Conservation (phyloP, 352 stramenopile genomes). For the Globisporangium sylvaticum region DNA sequence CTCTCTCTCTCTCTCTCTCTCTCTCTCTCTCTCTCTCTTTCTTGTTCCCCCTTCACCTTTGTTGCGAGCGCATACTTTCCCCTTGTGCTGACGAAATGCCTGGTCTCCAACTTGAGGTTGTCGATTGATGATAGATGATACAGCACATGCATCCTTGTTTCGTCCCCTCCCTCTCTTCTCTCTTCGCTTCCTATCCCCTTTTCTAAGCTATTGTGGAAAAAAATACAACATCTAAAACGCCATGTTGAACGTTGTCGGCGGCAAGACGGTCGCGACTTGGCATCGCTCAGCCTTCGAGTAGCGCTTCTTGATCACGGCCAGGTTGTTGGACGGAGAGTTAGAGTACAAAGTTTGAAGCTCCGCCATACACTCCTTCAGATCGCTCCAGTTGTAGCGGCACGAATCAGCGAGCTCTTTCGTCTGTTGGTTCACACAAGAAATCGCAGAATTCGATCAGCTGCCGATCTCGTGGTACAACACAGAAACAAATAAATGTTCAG, state of each 20-base stretch:
- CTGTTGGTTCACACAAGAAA: constrained; percentile 22
- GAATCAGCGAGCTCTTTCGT: constrained; percentile 80
- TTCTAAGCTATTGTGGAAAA: constrained; percentile 15
- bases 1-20: too few relatives aligned
- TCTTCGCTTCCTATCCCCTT: background rate
- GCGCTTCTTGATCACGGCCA: constrained; percentile 87
- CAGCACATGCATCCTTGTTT: background rate
- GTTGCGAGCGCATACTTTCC: background rate
- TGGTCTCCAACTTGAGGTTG: background rate
- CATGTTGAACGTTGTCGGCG: constrained; percentile 78
- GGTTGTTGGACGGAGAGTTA: constrained; percentile 73
- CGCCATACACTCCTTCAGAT: constrained; percentile 81
- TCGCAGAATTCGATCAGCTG: background rate
- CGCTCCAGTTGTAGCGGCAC: constrained; percentile 67
- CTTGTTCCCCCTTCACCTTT: background rate
- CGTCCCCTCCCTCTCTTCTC: background rate
- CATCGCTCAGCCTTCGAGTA: constrained; percentile 84
- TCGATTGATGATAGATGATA: constrained; percentile 3
- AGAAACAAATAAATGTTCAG: background rate
- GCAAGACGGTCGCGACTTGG: constrained; percentile 71
- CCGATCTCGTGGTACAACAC: background rate
- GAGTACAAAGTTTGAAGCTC: constrained; percentile 82
- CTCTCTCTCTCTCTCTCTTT: background rate
- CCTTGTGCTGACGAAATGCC: background rate
- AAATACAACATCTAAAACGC: constrained; percentile 53